Conservation (phyloP, 2,329 filamentous ascomycete species). For the Exserohilum rostratum region DNA sequence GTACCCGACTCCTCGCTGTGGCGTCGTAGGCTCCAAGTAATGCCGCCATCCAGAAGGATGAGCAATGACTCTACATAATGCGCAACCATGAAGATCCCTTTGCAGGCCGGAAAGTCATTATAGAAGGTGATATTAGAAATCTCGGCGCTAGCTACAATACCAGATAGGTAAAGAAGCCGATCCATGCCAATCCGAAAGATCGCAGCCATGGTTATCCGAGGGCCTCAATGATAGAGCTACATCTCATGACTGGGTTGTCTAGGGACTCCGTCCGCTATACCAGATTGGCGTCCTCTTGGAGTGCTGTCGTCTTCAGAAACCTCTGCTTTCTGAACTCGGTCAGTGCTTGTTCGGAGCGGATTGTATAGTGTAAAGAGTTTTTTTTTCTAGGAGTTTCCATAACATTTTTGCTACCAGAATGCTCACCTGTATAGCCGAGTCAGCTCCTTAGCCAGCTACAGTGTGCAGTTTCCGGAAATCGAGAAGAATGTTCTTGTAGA, state of each 20-base stretch:
- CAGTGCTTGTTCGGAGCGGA: neutral
- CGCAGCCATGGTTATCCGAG: neutral
- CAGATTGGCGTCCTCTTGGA: neutral
- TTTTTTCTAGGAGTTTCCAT: neutral
- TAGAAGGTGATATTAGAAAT: constrained; percentile 1
- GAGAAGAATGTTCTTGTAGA: neutral
- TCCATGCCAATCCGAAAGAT: neutral
- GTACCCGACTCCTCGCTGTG: neutral
- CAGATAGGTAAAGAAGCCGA: neutral
- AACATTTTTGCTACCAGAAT: neutral
- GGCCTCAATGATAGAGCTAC: neutral
- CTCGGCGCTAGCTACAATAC: constrained; percentile 2
- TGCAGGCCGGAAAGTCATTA: neutral
- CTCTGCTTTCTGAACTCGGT: neutral
- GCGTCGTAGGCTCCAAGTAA: constrained; percentile 2
- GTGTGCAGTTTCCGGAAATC: neutral
- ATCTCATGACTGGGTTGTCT: neutral
- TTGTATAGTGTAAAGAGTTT: neutral
- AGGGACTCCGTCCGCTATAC: neutral
- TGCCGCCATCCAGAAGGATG: constrained; percentile 4
- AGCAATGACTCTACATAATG: neutral
- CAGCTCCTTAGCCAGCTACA: neutral
- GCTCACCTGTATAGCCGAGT: neutral
- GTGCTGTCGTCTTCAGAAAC: neutral
- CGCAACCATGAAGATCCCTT: constrained; percentile 2